Evolutionary conservation across 441 rosid species (phyloP).

Genomic region (Erysimum pusillum): DNA sequence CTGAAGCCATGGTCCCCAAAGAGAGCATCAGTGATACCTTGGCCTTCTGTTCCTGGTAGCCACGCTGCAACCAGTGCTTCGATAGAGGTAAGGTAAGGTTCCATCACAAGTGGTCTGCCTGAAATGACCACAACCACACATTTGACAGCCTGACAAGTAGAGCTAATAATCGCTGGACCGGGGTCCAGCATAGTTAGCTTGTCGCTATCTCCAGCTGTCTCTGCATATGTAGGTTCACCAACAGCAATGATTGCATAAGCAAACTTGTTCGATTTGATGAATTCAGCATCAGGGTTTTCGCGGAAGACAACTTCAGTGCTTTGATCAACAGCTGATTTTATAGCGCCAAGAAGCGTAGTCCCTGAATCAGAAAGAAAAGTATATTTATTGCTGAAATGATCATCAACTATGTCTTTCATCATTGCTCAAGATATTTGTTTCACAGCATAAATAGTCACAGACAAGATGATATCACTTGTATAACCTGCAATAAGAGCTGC

Average conservation of each 20-base stretch:
- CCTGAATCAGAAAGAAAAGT: constrained; percentile 46
- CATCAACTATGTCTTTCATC: constrained; percentile 11
- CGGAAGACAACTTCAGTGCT: constrained; percentile 60
- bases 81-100: constrained; percentile 62
- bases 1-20: constrained; percentile 71
- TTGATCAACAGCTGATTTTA: constrained; percentile 60
- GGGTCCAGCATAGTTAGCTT: constrained; percentile 68
- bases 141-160: constrained; percentile 60
- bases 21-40: constrained; percentile 70
- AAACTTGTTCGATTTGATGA: constrained; percentile 65
- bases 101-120: constrained; percentile 71
- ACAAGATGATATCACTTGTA: not conserved
- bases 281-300: constrained; percentile 61
- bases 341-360: constrained; percentile 67
- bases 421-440: not conserved
- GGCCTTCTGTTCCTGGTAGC: constrained; percentile 82
- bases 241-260: constrained; percentile 68
- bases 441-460: not conserved
- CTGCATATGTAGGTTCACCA: constrained; percentile 75
- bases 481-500: not conserved
- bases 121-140: constrained; percentile 70
- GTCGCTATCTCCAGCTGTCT: constrained; percentile 64
- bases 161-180: constrained; percentile 57
- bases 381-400: not conserved
- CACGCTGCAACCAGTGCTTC: constrained; percentile 78